Base-by-base conservation (phyloP, 352 stramenopile species). In the Globisporangium nunn region DNA sequence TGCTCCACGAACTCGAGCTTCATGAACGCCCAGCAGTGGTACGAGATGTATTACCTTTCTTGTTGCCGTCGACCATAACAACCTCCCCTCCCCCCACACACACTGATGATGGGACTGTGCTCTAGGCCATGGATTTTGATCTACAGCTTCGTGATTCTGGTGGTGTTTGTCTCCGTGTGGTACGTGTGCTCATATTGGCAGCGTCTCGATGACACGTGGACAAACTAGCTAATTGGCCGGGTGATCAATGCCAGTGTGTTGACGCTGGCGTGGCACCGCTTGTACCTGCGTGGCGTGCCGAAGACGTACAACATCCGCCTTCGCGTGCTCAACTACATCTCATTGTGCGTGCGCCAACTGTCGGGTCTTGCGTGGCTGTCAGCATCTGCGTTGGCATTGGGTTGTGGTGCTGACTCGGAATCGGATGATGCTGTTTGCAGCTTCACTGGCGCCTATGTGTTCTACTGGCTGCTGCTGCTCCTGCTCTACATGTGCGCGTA, bases 401-500 rank as follows among this genome's bases (percentile, higher is more conserved):
- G 6, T 17, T 35, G 37, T 28, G 30, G 12, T 35, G 39, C 12
- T n/a, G 15, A 45, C 7, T 18, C 6, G 37, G 8, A 17, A 10
- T 51, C 11, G 15, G 50, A 41, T 33, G 31, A 4, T 14, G 48
- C 4, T 63, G 11, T 48, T 17, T 59, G 17, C 50, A 91, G 80
- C 56, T 95, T 95, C 56, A 92, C 78, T 0, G 85, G 85, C 31
- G 85, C 85, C 29, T 91, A 92, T 56, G 85, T 95, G 12, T 95
- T 95, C 62, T 95, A 95, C 66, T 95, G 85, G 85, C 69, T 95
- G 39, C 74, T 95, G 5, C 54, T 95, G 51, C 62, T 95, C 17
- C 64, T 95, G 23, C 62, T 95, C 59, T 95, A 93, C 78, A 95
- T 95, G 85, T 93, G 75, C 60, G 84, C 85, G n/a, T 95, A 93